Base-by-base conservation (phyloP, 2,329 filamentous ascomycete genomes). In the Arthrocladium fulminans region DNA sequence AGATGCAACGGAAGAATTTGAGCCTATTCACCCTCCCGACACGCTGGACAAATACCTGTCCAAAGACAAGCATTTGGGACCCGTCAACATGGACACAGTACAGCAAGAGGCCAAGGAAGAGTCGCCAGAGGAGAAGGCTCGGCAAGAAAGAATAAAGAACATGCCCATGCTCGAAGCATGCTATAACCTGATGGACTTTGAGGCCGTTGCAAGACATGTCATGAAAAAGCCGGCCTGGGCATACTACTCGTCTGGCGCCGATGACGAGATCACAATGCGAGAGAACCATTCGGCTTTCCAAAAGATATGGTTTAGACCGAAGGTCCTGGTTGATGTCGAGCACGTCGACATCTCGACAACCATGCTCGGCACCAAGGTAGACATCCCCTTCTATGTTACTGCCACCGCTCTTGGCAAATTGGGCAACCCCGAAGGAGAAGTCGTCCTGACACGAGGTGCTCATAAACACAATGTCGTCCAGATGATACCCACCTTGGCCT, bases 161-260 rank as follows among this genome's bases (percentile, higher is more conserved):
- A 94, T 88, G 80, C 89, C 89, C 0, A 72, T 81, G 40, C 72
- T 96, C 51, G 83, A 86, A 56, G 85, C 94, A 65, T 95, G 88
- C 73, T 95, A 89, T 68, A 96, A 96, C 65, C 70, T 96, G 52
- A 79, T 92, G 71, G 92, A 98, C 69, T 98, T 98, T 65, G 92
- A 98, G 74, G 81, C 87, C 2, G 90, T 97, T 29, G 92, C 92
- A 4, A 81, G 84, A 59, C 75, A 80, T 32, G 80, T 94, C 49
- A 96, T 97, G 90, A 96, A 94, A 77, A 94, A 86, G 72, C 84
- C 83, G 1, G 90, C 90, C 0, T 98, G 92, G 92, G 92, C 86
- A 22, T 98, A 98, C 71, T 98, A 98, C 67, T 95, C 88, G 1
- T 92, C 86, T 62, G 90, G 87, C 49, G 88, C 90, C 0, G 87